Percentiles rank a stretch among this genome's conserved stretches.
phyloP scores from a whole-genome alignment of 257 asterid genomes.

The Henckelia pumila region DNA sequence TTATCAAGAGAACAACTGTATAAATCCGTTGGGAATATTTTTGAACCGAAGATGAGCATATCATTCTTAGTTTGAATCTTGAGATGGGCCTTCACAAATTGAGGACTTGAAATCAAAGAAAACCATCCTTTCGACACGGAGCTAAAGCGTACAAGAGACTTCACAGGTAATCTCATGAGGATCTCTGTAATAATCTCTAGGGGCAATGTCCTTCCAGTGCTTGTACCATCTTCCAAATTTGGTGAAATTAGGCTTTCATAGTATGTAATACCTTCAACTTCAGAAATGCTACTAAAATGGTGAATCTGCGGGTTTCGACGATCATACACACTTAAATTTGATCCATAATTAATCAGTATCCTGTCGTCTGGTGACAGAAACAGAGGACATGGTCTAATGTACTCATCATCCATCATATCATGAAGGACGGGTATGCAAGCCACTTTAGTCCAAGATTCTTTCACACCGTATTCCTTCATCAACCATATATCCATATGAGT shows the following conservation, averaged over 20 bases:
- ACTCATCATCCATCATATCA: not conserved
- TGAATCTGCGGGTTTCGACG: slow-evolving; percentile 2
- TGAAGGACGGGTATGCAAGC: not conserved
- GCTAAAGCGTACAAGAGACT: slow-evolving; percentile 28
- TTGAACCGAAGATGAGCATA: slow-evolving; percentile 17
- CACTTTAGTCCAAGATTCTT: not conserved
- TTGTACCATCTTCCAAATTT: slow-evolving; percentile 19
- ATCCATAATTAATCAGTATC: slow-evolving; percentile 8
- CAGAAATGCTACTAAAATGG: slow-evolving; percentile 1
- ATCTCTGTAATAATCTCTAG: slow-evolving; percentile 30
- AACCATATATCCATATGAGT: not conserved
- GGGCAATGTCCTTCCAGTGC: slow-evolving; percentile 13
- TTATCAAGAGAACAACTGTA: not conserved
- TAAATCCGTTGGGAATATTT: slow-evolving; percentile 8
- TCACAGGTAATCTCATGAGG: slow-evolving; percentile 36
- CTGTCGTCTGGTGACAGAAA: not conserved
- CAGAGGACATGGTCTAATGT: not conserved
- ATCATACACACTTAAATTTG: slow-evolving; percentile 22
- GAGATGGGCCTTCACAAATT: slow-evolving; percentile 31
- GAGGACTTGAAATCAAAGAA: slow-evolving; percentile 23
- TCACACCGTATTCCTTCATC: not conserved
- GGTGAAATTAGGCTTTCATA: slow-evolving; percentile 26
- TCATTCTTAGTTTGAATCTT: slow-evolving; percentile 19
- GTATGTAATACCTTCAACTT: slow-evolving; percentile 18
- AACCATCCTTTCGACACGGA: slow-evolving; percentile 23